A percentile compares a stretch with the other conserved stretches of the same genome.
Conservation (phyloP, 805 yeast genomes). For the Sugiyamaella valdiviana region DNA sequence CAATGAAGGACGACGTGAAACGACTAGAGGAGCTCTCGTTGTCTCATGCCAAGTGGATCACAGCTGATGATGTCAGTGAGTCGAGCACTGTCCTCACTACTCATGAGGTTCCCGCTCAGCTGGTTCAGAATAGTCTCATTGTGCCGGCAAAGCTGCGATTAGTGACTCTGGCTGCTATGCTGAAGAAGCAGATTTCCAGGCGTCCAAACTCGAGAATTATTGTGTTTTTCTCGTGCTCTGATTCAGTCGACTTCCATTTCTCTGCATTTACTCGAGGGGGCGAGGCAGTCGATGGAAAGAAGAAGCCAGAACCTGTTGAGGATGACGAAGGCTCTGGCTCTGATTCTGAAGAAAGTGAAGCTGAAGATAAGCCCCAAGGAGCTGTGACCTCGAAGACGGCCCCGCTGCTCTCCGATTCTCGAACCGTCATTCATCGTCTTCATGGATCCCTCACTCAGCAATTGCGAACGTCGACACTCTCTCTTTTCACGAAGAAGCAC, state of each 20-base stretch:
- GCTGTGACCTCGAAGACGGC: constrained; percentile 42
- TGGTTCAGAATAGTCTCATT: constrained; percentile 69
- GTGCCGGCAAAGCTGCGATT: constrained; percentile 90
- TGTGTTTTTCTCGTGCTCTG: constrained; percentile 89
- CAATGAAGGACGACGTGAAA: constrained; percentile 74
- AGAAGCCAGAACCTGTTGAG: background rate
- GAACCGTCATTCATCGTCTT: constrained; percentile 53
- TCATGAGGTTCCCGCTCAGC: constrained; percentile 79
- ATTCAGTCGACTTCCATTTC: constrained; percentile 92
- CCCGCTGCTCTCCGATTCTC: constrained; percentile 42
- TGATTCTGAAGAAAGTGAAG: constrained; percentile 12
- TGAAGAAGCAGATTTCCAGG: constrained; percentile 37
- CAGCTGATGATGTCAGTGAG: constrained; percentile 32
- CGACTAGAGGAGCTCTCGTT: constrained; percentile 75
- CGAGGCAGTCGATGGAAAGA: constrained; percentile 5
- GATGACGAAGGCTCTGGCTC: background rate
- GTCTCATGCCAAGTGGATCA: constrained; percentile 65
- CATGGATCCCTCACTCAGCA: constrained; percentile 92
- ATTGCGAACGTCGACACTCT: constrained; percentile 69
- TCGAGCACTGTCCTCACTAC: constrained; percentile 12
- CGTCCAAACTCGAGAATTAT: constrained; percentile 37
- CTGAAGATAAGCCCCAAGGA: constrained; percentile 21
- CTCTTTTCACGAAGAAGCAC: constrained; percentile 39
- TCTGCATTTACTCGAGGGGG: constrained; percentile 63
- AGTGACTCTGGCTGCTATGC: constrained; percentile 66